A percentile compares a stretch with the other conserved stretches of the same genome.
phyloP scores from a whole-genome alignment of 2,329 filamentous ascomycete species.

The Onygenales sp. region DNA sequence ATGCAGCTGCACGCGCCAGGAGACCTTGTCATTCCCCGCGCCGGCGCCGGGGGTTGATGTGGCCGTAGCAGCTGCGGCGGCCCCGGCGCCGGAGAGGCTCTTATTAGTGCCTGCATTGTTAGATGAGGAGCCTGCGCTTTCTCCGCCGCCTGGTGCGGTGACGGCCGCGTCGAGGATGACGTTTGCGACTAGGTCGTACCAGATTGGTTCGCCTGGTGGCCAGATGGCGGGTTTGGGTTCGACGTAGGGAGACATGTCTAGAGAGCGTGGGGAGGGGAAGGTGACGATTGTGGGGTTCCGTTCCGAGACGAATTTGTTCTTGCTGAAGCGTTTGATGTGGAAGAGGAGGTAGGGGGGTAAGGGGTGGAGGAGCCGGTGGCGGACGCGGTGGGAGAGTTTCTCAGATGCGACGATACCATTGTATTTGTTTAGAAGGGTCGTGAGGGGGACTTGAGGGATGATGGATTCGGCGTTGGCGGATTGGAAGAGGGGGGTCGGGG shows the following conservation, averaged over 20 bases:
- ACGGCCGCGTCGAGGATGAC: slow-evolving; percentile 50
- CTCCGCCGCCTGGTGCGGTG: slow-evolving; percentile 57
- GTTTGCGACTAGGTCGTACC: slow-evolving; percentile 94
- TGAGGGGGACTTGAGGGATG: slow-evolving; percentile 69
- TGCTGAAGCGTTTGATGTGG: slow-evolving; percentile 93
- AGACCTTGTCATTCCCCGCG: slow-evolving; percentile 82
- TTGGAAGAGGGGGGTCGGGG: slow-evolving; percentile 86
- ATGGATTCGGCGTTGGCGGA: slow-evolving; percentile 92
- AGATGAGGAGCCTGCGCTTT: slow-evolving; percentile 19
- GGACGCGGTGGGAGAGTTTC: slow-evolving; percentile 74
- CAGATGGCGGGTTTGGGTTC: slow-evolving; percentile 70
- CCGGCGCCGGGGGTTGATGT: slow-evolving; percentile 53
- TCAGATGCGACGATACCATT: slow-evolving; percentile 82
- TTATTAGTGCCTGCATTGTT: slow-evolving; percentile 21
- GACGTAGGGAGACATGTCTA: slow-evolving; percentile 85
- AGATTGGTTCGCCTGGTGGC: slow-evolving; percentile 69
- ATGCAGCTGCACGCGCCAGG: slow-evolving; percentile 86
- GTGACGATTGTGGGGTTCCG: slow-evolving; percentile 98
- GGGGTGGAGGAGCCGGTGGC: slow-evolving; percentile 82
- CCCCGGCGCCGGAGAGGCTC: slow-evolving; percentile 23
- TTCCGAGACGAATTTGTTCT: slow-evolving; percentile 93
- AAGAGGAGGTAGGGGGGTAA: slow-evolving; percentile 85
- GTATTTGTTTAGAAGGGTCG: slow-evolving; percentile 80
- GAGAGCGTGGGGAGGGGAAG: slow-evolving; percentile 70
- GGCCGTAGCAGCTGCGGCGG: slow-evolving; percentile 20